These are phyloP conservation scores for Penicillium brasilianum DNA, from an alignment of 2,329 filamentous ascomycete genomes.

Conservation along the genomic window DNA sequence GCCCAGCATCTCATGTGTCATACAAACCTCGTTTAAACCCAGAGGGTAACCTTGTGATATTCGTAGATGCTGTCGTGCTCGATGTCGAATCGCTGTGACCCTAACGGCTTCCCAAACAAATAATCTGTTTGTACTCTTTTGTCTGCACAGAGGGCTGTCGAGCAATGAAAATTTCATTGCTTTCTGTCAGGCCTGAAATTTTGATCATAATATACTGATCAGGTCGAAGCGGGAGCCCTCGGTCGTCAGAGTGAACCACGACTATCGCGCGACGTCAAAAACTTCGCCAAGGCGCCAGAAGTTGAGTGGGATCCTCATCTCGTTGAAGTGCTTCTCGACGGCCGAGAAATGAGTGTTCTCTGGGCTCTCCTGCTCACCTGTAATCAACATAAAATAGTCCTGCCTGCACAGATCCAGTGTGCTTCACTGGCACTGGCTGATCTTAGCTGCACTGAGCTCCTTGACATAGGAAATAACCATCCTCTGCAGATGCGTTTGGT, in stretches of 20 bases:
- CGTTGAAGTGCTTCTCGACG: not conserved
- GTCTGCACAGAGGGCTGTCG: not conserved
- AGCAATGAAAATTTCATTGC: not conserved
- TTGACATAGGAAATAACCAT: slow-evolving; percentile 3
- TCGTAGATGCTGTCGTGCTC: not conserved
- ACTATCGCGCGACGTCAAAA: not conserved
- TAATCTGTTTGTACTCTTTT: not conserved
- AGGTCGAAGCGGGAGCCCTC: slow-evolving; percentile 43
- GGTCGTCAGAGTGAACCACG: slow-evolving; percentile 25
- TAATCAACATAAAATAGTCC: not conserved
- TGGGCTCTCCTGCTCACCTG: not conserved
- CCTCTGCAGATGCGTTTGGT: not conserved
- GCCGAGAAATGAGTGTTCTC: not conserved
- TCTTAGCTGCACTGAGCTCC: not conserved
- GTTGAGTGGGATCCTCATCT: not conserved
- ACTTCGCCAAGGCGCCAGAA: not conserved
- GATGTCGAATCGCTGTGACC: not conserved
- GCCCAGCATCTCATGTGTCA: not conserved
- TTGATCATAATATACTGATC: slow-evolving; percentile 43
- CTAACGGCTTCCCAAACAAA: not conserved
- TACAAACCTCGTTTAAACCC: not conserved
- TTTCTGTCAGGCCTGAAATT: not conserved
- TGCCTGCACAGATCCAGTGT: not conserved
- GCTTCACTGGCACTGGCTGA: not conserved
- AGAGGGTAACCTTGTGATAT: not conserved